Percentiles rank a stretch among this genome's conserved stretches.
These are phyloP conservation scores for Alternaria ventricosa DNA, from an alignment of 2,329 filamentous ascomycete genomes.

Conservation along the genomic window DNA sequence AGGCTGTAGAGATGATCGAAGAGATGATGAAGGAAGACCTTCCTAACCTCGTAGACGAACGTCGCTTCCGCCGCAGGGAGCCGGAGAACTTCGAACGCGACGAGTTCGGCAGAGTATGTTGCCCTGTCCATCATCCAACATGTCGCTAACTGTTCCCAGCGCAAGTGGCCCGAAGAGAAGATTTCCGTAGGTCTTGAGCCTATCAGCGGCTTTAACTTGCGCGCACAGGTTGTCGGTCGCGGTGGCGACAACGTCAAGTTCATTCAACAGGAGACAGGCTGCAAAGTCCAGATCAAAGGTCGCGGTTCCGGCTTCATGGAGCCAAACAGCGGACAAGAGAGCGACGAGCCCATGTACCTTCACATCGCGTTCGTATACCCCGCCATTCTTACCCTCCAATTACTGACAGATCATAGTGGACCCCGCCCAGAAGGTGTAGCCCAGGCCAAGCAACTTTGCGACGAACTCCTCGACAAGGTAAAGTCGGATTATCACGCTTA, in stretches of 20 bases:
- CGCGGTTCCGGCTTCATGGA: conserved; percentile 95
- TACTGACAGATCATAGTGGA: conserved; percentile 62
- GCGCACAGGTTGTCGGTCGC: conserved; percentile 93
- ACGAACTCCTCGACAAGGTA: conserved; percentile 86
- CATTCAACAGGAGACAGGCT: conserved; percentile 93
- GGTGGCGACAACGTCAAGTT: conserved; percentile 97
- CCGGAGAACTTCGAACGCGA: conserved; percentile 84
- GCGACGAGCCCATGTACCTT: conserved; percentile 94
- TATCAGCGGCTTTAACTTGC: conserved; percentile 91
- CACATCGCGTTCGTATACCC: conserved; percentile 78
- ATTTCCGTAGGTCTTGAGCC: conserved; percentile 91
- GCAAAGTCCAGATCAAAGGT: conserved; percentile 97
- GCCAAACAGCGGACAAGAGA: conserved; percentile 83
- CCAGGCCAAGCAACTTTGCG: conserved; percentile 84
- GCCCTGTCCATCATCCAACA: background rate
- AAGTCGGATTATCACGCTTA: conserved; percentile 87
- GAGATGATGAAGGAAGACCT: conserved; percentile 96
- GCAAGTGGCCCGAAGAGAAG: conserved; percentile 98
- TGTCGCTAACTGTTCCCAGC: conserved; percentile 60
- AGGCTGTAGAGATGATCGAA: conserved; percentile 85
- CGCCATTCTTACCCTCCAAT: background rate
- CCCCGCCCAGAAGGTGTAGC: conserved; percentile 87
- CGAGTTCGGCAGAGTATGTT: conserved; percentile 81
- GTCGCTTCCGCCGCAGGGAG: conserved; percentile 85
- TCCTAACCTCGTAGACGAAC: conserved; percentile 92